Evolutionary conservation across 805 yeast genomes (phyloP).

Genomic region (Kregervanrija delftensis): DNA sequence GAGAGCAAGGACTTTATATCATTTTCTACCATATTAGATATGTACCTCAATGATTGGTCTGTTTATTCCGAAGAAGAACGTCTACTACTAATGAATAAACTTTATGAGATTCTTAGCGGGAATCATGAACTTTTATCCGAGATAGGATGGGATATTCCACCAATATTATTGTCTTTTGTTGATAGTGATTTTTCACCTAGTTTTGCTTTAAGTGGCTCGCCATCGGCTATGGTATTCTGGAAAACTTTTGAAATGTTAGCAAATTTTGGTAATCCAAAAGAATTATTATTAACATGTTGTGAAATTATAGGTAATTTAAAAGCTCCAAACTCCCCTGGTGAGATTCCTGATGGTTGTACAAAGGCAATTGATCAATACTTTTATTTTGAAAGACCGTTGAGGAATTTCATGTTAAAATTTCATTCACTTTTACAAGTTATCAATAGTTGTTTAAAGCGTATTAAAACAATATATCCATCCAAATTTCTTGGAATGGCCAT

Average conservation of each 20-base stretch:
- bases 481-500: conserved; percentile 68
- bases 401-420: conserved; percentile 47
- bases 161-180: conserved; percentile 51
- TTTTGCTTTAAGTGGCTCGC: conserved; percentile 31
- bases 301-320: conserved; percentile 47
- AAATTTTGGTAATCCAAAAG: conserved; percentile 70
- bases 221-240: conserved; percentile 29
- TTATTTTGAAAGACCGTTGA: conserved; percentile 7
- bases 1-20: conserved; percentile 57
- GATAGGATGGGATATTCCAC: conserved; percentile 92
- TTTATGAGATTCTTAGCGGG: conserved; percentile 37
- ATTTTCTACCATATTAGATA: conserved; percentile 66
- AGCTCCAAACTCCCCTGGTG: conserved; percentile 1
- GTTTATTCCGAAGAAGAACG: conserved; percentile 45
- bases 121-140: conserved; percentile 49
- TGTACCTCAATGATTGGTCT: conserved; percentile 44
- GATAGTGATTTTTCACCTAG: conserved; percentile 28
- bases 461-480: conserved; percentile 70
- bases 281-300: conserved; percentile 62
- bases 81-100: conserved; percentile 36
- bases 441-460: conserved; percentile 48
- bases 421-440: conserved; percentile 65
- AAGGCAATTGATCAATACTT: not conserved
- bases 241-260: conserved; percentile 59
- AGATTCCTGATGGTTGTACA: not conserved